Evolutionary conservation across 495 filamentous ascomycete genomes (phyloP).

Genomic region (Chaetomium cochliodes): DNA sequence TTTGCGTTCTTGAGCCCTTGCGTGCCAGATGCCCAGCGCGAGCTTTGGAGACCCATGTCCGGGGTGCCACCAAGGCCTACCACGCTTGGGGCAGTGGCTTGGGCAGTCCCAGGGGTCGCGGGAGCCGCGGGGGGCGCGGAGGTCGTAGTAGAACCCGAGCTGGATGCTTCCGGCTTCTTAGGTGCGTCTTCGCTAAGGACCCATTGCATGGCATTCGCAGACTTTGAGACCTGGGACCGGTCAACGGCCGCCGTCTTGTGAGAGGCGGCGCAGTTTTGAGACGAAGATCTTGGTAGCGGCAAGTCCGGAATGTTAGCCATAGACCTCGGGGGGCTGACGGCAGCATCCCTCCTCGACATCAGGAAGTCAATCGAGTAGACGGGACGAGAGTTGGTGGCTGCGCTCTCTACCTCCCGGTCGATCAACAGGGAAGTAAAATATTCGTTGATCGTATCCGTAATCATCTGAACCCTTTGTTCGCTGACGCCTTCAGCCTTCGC

Average conservation of each 20-base stretch:
- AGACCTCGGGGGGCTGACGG: not conserved
- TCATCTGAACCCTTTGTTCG: not conserved
- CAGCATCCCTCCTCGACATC: not conserved
- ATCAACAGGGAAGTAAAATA: not conserved
- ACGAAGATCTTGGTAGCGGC: not conserved
- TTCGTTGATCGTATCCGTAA: not conserved
- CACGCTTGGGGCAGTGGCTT: not conserved
- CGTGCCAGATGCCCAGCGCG: conserved; percentile 19
- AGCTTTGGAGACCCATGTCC: conserved; percentile 13
- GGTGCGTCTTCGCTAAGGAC: conserved; percentile 7
- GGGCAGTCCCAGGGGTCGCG: too few species aligned
- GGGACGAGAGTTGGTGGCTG: not conserved
- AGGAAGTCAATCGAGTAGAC: conserved; percentile 14
- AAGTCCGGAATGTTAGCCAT: conserved; percentile 5
- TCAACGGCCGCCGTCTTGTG: not conserved
- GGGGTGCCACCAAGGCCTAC: not conserved
- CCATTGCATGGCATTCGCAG: conserved; percentile 21
- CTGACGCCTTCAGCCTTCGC: not conserved
- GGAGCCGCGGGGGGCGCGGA: too few species aligned
- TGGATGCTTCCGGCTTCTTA: not conserved
- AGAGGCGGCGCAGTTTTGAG: not conserved
- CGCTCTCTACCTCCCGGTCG: too few species aligned
- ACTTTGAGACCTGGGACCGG: not conserved
- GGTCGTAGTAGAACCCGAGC: not conserved
- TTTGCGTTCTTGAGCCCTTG: conserved; percentile 7